Percentiles rank a stretch among this genome's conserved stretches.
Conservation (phyloP, 2,329 filamentous ascomycete genomes). For the Aschersonia sp. region DNA sequence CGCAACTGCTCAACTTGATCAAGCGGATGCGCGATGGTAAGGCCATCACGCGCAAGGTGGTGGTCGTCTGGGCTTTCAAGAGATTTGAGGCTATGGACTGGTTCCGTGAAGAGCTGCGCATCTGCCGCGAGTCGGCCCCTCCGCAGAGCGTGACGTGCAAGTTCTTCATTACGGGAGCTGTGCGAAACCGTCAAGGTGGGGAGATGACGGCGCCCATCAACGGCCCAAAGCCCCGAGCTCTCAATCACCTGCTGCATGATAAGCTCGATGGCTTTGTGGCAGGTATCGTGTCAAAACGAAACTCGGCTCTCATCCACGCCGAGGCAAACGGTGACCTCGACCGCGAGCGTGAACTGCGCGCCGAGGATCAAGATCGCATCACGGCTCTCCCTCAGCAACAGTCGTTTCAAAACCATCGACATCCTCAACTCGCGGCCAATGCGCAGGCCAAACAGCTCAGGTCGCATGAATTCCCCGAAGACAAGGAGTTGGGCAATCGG, state of each 20-base stretch:
- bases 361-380: slow-evolving; percentile 73
- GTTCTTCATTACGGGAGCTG: slow-evolving; percentile 77
- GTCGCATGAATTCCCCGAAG: slow-evolving; percentile 23
- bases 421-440: slow-evolving; percentile 11
- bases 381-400: slow-evolving; percentile 62
- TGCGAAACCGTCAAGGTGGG: slow-evolving; percentile 17
- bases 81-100: slow-evolving; percentile 89
- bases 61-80: slow-evolving; percentile 89
- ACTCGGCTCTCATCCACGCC: slow-evolving; percentile 68
- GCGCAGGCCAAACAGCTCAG: slow-evolving; percentile 4
- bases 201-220: slow-evolving; percentile 31
- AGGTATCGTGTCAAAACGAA: slow-evolving; percentile 73
- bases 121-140: slow-evolving; percentile 79
- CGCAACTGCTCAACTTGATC: slow-evolving; percentile 82
- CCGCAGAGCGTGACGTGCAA: slow-evolving; percentile 83
- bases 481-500: slow-evolving; percentile 19
- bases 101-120: slow-evolving; percentile 89
- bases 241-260: slow-evolving; percentile 69
- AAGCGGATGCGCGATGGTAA: slow-evolving; percentile 93
- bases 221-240: slow-evolving; percentile 29
- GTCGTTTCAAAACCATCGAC: slow-evolving; percentile 41
- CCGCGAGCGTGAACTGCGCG: slow-evolving; percentile 64
- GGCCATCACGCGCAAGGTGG: slow-evolving; percentile 78
- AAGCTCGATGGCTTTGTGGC: slow-evolving; percentile 80
- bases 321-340: slow-evolving; percentile 68